Conservation (phyloP, 257 asterid genomes). For the Ehretia macrophylla region DNA sequence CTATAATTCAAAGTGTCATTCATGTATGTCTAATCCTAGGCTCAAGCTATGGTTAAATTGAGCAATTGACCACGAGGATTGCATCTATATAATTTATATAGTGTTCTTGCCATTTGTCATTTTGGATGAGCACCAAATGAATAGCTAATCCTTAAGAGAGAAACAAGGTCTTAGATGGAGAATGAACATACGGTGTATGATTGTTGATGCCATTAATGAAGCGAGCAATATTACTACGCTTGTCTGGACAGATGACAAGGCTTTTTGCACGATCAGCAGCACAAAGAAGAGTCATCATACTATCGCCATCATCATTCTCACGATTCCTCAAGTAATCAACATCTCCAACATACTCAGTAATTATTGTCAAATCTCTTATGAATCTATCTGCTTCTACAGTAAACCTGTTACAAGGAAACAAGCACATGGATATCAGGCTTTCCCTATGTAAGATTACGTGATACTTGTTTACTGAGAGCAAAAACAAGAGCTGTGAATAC, state of each 20-base stretch:
- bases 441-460: neutral
- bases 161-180: neutral
- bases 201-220: slow-evolving; percentile 95
- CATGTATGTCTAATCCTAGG: too few species aligned
- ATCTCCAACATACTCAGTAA: slow-evolving; percentile 93
- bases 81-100: too few species aligned
- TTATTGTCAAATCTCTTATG: slow-evolving; percentile 76
- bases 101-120: neutral
- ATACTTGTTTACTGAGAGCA: neutral
- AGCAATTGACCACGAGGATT: too few species aligned
- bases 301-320: slow-evolving; percentile 77
- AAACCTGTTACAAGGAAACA: slow-evolving; percentile 41
- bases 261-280: slow-evolving; percentile 60
- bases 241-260: slow-evolving; percentile 87
- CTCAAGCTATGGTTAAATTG: too few species aligned
- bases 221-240: slow-evolving; percentile 81
- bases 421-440: slow-evolving; percentile 5
- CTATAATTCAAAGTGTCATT: too few species aligned
- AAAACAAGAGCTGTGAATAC: neutral
- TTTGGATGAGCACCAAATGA: neutral
- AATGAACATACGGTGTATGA: slow-evolving; percentile 55
- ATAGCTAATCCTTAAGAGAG: neutral
- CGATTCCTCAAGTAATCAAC: slow-evolving; percentile 74
- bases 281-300: slow-evolving; percentile 91
- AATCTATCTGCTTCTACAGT: slow-evolving; percentile 84